Conservation (phyloP, 2,329 filamentous ascomycete genomes). For the Knufia fluminis region DNA sequence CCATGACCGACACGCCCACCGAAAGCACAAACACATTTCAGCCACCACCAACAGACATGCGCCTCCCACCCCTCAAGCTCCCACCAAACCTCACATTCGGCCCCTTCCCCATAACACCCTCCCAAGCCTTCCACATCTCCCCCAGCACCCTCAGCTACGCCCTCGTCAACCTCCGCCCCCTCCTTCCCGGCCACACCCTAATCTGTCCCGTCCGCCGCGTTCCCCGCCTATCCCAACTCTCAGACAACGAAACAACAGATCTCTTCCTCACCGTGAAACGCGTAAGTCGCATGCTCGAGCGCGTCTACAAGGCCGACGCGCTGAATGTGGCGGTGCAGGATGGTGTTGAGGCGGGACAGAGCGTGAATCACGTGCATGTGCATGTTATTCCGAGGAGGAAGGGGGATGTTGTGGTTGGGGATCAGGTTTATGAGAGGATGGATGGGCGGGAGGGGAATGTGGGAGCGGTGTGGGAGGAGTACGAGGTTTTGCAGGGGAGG, state of each 20-base stretch:
- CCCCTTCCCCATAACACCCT: constrained; percentile 59
- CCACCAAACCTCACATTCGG: constrained; percentile 55
- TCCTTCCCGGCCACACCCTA: constrained; percentile 87
- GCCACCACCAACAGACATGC: background rate
- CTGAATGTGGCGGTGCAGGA: constrained; percentile 97
- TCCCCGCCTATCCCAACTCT: constrained; percentile 66
- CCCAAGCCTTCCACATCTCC: constrained; percentile 83
- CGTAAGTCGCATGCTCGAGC: constrained; percentile 65
- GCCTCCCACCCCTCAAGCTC: constrained; percentile 16
- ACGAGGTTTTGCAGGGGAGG: constrained; percentile 45
- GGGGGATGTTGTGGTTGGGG: constrained; percentile 53
- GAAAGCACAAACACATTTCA: background rate
- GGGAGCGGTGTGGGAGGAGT: constrained; percentile 58
- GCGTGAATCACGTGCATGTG: constrained; percentile 84
- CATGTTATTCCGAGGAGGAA: constrained; percentile 72
- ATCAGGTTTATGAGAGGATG: constrained; percentile 74
- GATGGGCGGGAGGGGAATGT: constrained; percentile 80
- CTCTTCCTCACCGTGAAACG: constrained; percentile 80
- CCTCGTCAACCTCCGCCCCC: constrained; percentile 88
- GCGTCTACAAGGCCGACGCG: constrained; percentile 55
- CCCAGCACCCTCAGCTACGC: constrained; percentile 60
- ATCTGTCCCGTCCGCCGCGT: constrained; percentile 66
- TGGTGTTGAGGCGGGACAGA: constrained; percentile 81
- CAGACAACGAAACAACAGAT: constrained; percentile 63
- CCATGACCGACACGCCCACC: background rate